Conservation (phyloP, 345 rosid genomes). For the Streptanthus diversifolius region DNA sequence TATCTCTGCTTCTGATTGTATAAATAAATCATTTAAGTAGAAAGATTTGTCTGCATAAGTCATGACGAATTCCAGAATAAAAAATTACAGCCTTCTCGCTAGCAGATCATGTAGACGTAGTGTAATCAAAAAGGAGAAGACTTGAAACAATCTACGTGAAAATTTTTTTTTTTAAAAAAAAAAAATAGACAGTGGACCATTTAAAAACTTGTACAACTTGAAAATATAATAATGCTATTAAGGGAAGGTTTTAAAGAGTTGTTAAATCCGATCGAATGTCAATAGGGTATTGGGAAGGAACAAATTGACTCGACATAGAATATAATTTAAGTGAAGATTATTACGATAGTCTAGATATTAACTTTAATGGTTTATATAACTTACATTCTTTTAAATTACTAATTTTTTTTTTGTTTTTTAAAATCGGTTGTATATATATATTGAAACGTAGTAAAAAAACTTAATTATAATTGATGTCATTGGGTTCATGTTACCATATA, state of each 20-base stretch:
- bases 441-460: too few relatives aligned
- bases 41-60: slow-evolving; percentile 8
- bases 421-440: too few relatives aligned
- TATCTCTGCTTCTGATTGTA: neutral
- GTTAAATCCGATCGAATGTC: neutral
- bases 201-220: slow-evolving; percentile 17
- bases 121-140: slow-evolving; percentile 17
- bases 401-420: too few relatives aligned
- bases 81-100: neutral
- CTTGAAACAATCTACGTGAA: neutral
- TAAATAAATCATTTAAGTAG: neutral
- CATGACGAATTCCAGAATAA: neutral
- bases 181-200: neutral
- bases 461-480: too few relatives aligned
- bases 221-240: slow-evolving; percentile 10
- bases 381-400: too few relatives aligned
- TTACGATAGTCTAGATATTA: too few relatives aligned
- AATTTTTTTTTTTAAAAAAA: neutral
- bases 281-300: neutral
- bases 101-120: slow-evolving; percentile 9
- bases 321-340: too few relatives aligned
- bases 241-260: neutral
- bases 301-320: neutral
- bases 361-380: too few relatives aligned
- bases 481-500: too few relatives aligned